Base-by-base conservation (phyloP, 257 asterid species). In the Nicotiana otophora region DNA sequence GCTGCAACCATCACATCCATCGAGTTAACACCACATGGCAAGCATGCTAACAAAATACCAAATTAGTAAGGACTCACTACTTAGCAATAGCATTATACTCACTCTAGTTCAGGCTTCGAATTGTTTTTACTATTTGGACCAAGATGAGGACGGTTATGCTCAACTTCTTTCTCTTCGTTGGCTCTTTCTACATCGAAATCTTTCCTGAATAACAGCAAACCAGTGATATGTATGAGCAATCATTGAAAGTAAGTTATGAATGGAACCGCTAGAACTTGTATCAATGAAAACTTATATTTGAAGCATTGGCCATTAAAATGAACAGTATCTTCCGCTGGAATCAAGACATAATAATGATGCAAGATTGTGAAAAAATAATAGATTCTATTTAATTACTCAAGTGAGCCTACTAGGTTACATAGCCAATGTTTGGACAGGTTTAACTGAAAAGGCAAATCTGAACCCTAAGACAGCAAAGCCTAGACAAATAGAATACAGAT, bases 171-270 rank as follows among this genome's bases (percentile, higher is more conserved):
- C 87, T 89, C 95, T 82, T 91, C 92, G 86, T 91, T 88, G 82
- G 92, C 91, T 87, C 99, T 90, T 88, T 90, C 96, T 16, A 23
- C 89, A 82, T 94, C 97, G 80, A 87, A 96, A 39, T 91, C 96
- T 84, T 86, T 89, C 92, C 99, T 94, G 91, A 39, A 84, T 64
- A 77, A 79, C 66, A 39, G 65, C 74, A 82, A 78, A 66, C n/a
- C 9, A 85, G 48, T 20, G 76, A 30, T 65, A 82, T 30, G 76
- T 75, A 72, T 58, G 62, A 81, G 68, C 60, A 83, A 67, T 23
- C 30, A 23, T 5, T 33, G 12, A 60, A 54, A 55, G 42, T 10
- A 26, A 34, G 51, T 48, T 8, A 14, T 26, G 28, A 46, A 67
- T 48, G 80, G 28, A 75, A 26, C 14, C 0, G 3, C 46, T 51